These are phyloP conservation scores for Saccharomyces hybrid DNA, from an alignment of 1,139 yeast species.

Conservation along the genomic window DNA sequence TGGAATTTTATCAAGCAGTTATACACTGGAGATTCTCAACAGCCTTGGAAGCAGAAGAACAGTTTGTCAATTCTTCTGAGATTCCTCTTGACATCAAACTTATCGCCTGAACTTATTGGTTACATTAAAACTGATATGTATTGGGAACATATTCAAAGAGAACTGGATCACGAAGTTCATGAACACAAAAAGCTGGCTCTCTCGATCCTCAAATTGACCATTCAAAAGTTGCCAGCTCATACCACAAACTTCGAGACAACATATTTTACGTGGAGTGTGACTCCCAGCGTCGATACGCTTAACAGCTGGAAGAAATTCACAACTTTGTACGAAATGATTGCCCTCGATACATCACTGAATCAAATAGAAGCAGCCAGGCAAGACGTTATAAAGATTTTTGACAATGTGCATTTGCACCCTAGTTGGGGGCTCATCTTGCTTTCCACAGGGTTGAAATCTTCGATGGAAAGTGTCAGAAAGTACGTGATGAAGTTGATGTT, in stretches of 20 bases:
- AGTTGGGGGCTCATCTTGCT: slow-evolving; percentile 68
- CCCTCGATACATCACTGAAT: slow-evolving; percentile 78
- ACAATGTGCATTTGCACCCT: slow-evolving; percentile 49
- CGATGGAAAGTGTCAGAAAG: slow-evolving; percentile 73
- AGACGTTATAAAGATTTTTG: slow-evolving; percentile 54
- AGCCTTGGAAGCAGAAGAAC: slow-evolving; percentile 36
- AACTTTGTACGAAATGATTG: slow-evolving; percentile 72
- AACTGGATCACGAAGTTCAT: slow-evolving; percentile 51
- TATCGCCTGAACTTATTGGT: slow-evolving; percentile 31
- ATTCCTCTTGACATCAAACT: slow-evolving; percentile 32
- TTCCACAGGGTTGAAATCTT: slow-evolving; percentile 68
- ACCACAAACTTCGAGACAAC: slow-evolving; percentile 22
- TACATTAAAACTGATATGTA: slow-evolving; percentile 39
- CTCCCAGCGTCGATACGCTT: slow-evolving; percentile 31
- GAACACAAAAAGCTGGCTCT: slow-evolving; percentile 69
- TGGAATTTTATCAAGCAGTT: slow-evolving; percentile 44
- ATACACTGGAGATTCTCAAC: slow-evolving; percentile 21
- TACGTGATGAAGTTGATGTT: slow-evolving; percentile 54
- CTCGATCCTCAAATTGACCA: slow-evolving; percentile 56
- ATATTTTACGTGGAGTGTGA: slow-evolving; percentile 43
- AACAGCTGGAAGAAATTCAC: slow-evolving; percentile 68
- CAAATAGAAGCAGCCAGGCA: slow-evolving; percentile 74
- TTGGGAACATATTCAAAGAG: slow-evolving; percentile 55
- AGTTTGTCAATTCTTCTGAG: slow-evolving; percentile 53
- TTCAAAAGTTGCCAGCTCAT: slow-evolving; percentile 33